Evolutionary conservation across 2,329 filamentous ascomycete species (phyloP).

Genomic region (Teratosphaeria epicoccoides): DNA sequence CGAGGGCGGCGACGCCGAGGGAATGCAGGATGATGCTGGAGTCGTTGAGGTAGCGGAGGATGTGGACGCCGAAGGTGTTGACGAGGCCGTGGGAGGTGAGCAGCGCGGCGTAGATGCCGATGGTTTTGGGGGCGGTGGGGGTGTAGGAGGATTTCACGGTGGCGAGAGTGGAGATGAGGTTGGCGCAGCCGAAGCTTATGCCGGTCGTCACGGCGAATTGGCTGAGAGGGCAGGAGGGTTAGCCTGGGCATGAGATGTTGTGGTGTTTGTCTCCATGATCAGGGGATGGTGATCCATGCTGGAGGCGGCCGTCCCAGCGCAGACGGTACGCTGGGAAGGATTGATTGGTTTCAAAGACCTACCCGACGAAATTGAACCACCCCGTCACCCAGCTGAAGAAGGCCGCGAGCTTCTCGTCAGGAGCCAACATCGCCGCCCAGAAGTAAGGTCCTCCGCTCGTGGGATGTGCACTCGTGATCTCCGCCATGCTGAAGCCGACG

Average conservation of each 20-base stretch:
- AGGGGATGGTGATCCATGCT: too few relatives aligned
- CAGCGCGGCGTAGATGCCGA: slow-evolving; percentile 51
- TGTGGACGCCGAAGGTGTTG: slow-evolving; percentile 48
- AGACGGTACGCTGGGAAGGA: neutral
- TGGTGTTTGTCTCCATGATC: too few relatives aligned
- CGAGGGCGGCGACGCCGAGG: slow-evolving; percentile 41
- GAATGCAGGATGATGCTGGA: slow-evolving; percentile 46
- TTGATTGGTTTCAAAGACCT: slow-evolving; percentile 25
- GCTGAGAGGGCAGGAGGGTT: neutral
- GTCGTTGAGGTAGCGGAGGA: slow-evolving; percentile 49
- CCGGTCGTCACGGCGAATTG: slow-evolving; percentile 39
- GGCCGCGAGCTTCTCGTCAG: slow-evolving; percentile 31
- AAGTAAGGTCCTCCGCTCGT: slow-evolving; percentile 51
- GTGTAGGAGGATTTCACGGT: slow-evolving; percentile 34
- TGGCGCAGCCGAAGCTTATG: slow-evolving; percentile 37
- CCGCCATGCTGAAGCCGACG: slow-evolving; percentile 45
- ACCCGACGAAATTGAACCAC: slow-evolving; percentile 37
- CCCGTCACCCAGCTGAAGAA: slow-evolving; percentile 41
- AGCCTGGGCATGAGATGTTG: too few relatives aligned
- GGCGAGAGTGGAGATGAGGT: slow-evolving; percentile 37
- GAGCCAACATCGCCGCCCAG: slow-evolving; percentile 49
- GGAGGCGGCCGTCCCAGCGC: too few relatives aligned
- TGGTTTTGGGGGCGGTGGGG: slow-evolving; percentile 38
- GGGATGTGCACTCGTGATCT: slow-evolving; percentile 50
- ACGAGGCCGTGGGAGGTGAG: slow-evolving; percentile 44